Evolutionary conservation across 306 rosid genomes (phyloP).

Genomic region (Trifolium pratense): DNA sequence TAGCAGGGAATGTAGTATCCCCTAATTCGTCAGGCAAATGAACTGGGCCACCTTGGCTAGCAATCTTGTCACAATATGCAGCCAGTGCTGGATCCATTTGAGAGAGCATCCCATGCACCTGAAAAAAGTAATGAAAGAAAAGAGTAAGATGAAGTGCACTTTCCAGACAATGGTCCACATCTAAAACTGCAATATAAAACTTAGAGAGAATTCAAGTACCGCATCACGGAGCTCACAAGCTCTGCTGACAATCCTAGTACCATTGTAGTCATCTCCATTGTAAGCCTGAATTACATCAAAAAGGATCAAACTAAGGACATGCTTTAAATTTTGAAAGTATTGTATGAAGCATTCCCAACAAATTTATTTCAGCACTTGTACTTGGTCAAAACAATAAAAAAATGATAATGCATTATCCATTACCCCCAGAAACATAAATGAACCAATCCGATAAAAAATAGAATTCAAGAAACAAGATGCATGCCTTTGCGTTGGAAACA

Average conservation of each 20-base stretch:
- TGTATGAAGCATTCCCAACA: constrained; percentile 28
- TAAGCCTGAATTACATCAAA: constrained; percentile 64
- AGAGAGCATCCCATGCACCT: constrained; percentile 97
- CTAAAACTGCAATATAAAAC: constrained; percentile 34
- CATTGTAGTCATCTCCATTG: constrained; percentile 91
- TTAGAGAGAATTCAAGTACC: constrained; percentile 50
- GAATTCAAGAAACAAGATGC: constrained; percentile 28
- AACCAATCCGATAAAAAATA: constrained; percentile 5
- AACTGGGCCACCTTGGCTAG: constrained; percentile 86
- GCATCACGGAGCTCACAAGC: constrained; percentile 93
- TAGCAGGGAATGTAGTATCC: constrained; percentile 62
- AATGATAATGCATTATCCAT: constrained; percentile 20
- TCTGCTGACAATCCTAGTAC: constrained; percentile 93
- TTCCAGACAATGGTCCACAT: constrained; percentile 34
- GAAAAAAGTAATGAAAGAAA: constrained; percentile 14
- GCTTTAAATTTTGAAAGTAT: constrained; percentile 20
- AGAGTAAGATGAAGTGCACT: constrained; percentile 29
- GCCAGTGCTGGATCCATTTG: constrained; percentile 96
- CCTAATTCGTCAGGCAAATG: constrained; percentile 71
- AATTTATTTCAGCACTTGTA: constrained; percentile 28
- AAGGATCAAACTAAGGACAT: constrained; percentile 42
- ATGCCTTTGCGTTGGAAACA: constrained; percentile 91
- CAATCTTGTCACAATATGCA: constrained; percentile 87
- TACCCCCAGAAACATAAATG: background rate
- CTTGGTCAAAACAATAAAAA: constrained; percentile 17